Conservation (phyloP, 2,329 filamentous ascomycete species). For the Madurella fahalii region DNA sequence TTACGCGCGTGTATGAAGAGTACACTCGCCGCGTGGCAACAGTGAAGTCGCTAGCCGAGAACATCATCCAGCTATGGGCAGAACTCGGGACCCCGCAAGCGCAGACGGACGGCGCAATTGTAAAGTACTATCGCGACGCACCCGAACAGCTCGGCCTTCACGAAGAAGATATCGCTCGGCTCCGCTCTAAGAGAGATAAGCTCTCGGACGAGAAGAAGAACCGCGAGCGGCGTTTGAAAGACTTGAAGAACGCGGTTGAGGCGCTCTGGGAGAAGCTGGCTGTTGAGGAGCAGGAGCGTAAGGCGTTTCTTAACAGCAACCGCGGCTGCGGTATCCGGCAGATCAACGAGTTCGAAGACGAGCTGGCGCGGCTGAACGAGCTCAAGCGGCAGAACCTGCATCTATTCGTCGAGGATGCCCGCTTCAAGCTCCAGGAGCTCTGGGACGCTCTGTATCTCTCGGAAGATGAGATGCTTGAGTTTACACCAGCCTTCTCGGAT, state of each 20-base stretch:
- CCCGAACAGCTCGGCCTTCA: constrained; percentile 94
- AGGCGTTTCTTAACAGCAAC: constrained; percentile 79
- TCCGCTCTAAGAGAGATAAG: constrained; percentile 73
- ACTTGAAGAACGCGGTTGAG: constrained; percentile 75
- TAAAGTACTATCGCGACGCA: constrained; percentile 83
- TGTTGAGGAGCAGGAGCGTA: constrained; percentile 76
- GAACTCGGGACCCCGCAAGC: constrained; percentile 92
- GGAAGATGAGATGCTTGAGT: constrained; percentile 98
- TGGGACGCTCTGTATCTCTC: constrained; percentile 95
- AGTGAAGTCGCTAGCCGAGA: constrained; percentile 71
- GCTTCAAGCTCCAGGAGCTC: constrained; percentile 84
- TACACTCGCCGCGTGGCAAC: constrained; percentile 77
- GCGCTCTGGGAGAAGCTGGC: constrained; percentile 84
- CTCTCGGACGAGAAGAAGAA: constrained; percentile 81
- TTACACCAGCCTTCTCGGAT: constrained; percentile 93
- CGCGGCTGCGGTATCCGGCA: constrained; percentile 85
- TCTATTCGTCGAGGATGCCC: constrained; percentile 90
- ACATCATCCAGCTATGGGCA: constrained; percentile 92
- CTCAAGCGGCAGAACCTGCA: constrained; percentile 94
- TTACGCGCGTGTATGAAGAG: constrained; percentile 92
- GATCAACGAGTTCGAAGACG: constrained; percentile 95
- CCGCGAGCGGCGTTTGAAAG: constrained; percentile 42
- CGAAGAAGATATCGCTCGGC: constrained; percentile 72
- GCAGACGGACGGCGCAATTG: constrained; percentile 81
- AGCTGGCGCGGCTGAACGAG: constrained; percentile 80